Evolutionary conservation across 208 protist species (phyloP).

Genomic region (Leishmania tarentolae): DNA sequence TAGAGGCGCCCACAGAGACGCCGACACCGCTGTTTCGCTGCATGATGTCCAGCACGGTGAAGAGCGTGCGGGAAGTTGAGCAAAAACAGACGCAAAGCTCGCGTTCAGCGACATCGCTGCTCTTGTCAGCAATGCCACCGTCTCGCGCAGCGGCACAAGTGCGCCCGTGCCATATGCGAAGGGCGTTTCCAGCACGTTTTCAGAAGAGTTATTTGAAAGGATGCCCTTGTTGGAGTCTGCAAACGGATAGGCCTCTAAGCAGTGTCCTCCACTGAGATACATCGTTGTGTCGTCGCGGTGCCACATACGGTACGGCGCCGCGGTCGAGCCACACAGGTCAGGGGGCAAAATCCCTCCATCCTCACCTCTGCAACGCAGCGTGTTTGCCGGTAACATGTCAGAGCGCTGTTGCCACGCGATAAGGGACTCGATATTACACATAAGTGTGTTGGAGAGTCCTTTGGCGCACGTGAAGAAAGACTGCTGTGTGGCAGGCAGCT

Average conservation of each 20-base stretch:
- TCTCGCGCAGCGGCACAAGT: neutral
- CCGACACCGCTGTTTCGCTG: neutral
- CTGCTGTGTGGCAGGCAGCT: neutral
- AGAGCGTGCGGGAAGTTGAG: neutral
- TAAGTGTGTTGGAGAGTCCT: constrained; percentile 1
- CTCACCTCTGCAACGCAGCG: neutral
- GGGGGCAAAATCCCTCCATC: neutral
- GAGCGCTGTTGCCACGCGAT: neutral
- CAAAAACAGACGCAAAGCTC: neutral
- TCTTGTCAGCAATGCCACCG: neutral
- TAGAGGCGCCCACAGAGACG: neutral
- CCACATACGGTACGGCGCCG: constrained; percentile 7
- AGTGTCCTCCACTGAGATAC: neutral
- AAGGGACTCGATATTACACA: constrained; percentile 3
- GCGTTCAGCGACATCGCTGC: neutral
- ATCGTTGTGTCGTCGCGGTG: constrained; percentile 8
- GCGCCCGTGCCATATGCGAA: neutral
- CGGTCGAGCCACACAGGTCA: neutral
- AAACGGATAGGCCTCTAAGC: neutral
- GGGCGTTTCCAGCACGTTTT: neutral
- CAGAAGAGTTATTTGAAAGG: neutral
- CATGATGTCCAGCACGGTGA: neutral
- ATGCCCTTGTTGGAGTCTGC: neutral
- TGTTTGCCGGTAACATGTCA: neutral
- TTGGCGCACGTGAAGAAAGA: neutral